Conservation (phyloP, 768 basidiomycete genomes). For the Trametes cingulata region DNA sequence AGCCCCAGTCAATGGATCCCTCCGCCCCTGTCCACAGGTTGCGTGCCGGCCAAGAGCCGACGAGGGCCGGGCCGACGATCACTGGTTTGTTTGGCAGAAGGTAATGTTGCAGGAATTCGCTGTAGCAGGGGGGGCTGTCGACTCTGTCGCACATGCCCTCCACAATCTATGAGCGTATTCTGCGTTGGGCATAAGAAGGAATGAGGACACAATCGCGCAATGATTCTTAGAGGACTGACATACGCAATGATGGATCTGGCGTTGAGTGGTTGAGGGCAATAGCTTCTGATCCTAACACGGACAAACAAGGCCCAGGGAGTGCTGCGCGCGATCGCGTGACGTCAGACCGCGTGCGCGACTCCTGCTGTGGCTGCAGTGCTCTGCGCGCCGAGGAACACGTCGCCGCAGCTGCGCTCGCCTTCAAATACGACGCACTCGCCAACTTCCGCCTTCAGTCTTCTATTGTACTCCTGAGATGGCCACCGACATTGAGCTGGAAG, state of each 20-base stretch:
- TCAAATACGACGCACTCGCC: not conserved
- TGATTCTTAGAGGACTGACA: no score
- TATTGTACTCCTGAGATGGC: slow-evolving; percentile 27
- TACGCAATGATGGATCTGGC: not conserved
- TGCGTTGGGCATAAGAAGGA: no score
- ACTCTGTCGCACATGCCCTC: not conserved
- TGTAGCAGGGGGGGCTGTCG: slow-evolving; percentile 19
- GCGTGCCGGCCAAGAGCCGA: slow-evolving; percentile 25
- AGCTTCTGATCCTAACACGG: slow-evolving; percentile 15
- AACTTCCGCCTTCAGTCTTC: not conserved
- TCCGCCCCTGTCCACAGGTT: slow-evolving; percentile 16
- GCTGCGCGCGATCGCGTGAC: not conserved
- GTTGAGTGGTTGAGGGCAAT: slow-evolving; percentile 13
- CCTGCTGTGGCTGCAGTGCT: not conserved
- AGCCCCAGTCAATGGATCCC: slow-evolving; percentile 23
- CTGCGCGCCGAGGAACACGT: not conserved
- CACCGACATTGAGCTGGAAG: slow-evolving; percentile 41
- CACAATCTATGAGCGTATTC: not conserved
- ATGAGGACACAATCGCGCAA: no score
- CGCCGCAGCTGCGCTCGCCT: not conserved
- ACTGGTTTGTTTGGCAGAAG: slow-evolving; percentile 29
- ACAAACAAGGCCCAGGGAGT: not conserved
- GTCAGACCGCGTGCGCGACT: not conserved
- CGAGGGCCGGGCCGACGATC: slow-evolving; percentile 23
- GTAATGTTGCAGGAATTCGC: slow-evolving; percentile 24